Evolutionary conservation across 164 flowering plant species (phyloP), one percentile per base, ranked within the genome.

Genomic region (Akebia trifoliata): DNA sequence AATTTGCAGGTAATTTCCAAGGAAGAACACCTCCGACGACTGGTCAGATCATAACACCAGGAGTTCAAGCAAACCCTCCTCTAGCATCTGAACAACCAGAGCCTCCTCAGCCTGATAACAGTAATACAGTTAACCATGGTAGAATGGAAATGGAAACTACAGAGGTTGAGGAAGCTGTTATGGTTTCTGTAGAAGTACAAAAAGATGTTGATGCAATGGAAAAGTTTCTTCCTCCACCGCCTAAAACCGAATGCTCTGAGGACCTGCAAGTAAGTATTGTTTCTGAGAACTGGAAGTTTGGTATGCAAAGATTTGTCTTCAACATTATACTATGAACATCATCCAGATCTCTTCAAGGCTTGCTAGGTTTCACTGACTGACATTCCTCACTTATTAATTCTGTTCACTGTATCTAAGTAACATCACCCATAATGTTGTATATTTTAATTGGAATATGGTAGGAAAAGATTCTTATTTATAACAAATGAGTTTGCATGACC

Each of bases 171-270:
- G 76, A 66, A 38, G 61, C 49, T 42, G 62, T 24, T 72, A 44
- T 31, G 26, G 57, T 49, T 66, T 38, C 76, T 66, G 71, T 24
- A 18, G 83, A 63, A 32, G 74, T 36, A 22, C 52, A 59, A 15
- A 70, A 75, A 56, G 79, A 71, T 59, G 64, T 63, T 54, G 87
- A 82, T 72, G 81, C 77, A 18, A 66, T 89, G 71, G 81, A 76
- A 22, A 74, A 68, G 48, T 87, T 87, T 72, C 86, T 93, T 42
- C 97, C 92, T 0, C 82, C 92, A 7, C 89, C 89, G 32, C 81
- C 92, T 10, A 70, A 62, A 67, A 67, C 45, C 32, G 82, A 74
- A 62, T 90, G 97, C 70, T 73, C 96, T 34, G 83, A 78, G 43
- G 92, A 85, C 56, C 77, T 92, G 61, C 98, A 89, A 72, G 98